phyloP scores from a whole-genome alignment of 352 stramenopile species.

The Pythium dissimile region DNA sequence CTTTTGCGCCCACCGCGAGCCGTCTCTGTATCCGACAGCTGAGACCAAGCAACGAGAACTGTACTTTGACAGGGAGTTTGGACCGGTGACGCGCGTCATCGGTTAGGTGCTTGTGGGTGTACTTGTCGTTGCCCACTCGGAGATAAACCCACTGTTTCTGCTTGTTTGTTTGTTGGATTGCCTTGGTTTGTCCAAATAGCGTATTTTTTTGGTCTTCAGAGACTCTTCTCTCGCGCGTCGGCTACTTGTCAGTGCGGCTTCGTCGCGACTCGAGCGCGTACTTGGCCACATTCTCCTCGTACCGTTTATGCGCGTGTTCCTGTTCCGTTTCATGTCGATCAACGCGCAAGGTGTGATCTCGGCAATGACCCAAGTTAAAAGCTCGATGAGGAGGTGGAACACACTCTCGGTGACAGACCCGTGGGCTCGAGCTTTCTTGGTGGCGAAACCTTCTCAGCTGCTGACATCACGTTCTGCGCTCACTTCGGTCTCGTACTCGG shows the following conservation, averaged over 20 bases:
- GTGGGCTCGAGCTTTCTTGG: conserved; percentile 37
- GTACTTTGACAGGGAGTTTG: conserved; percentile 39
- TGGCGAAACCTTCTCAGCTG: conserved; percentile 38
- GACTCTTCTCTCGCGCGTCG: conserved; percentile 13
- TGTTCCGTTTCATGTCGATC: conserved; percentile 32
- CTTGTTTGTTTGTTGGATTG: too few species aligned
- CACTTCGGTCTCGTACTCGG: conserved; percentile 41
- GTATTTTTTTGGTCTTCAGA: conserved; percentile 35
- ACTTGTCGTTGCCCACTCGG: conserved; percentile 5
- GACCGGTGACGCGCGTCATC: conserved; percentile 26
- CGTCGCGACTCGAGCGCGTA: conserved; percentile 19
- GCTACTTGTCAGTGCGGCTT: conserved; percentile 21
- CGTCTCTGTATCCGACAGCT: conserved; percentile 34
- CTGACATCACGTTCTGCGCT: conserved; percentile 52
- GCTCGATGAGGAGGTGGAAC: conserved; percentile 16
- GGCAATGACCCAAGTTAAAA: conserved; percentile 31
- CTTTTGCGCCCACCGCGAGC: conserved; percentile 30
- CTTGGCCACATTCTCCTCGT: conserved; percentile 23
- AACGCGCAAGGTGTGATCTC: conserved; percentile 24
- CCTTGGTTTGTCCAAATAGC: too few species aligned
- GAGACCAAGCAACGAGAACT: conserved; percentile 37
- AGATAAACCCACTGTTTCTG: too few species aligned
- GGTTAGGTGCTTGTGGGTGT: conserved; percentile 22
- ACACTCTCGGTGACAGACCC: conserved; percentile 30
- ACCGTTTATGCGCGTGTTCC: conserved; percentile 27